Percentiles rank a stretch among this genome's conserved stretches.
Evolutionary conservation across 306 rosid genomes (phyloP).

Genomic region (Rosa lucieae): DNA sequence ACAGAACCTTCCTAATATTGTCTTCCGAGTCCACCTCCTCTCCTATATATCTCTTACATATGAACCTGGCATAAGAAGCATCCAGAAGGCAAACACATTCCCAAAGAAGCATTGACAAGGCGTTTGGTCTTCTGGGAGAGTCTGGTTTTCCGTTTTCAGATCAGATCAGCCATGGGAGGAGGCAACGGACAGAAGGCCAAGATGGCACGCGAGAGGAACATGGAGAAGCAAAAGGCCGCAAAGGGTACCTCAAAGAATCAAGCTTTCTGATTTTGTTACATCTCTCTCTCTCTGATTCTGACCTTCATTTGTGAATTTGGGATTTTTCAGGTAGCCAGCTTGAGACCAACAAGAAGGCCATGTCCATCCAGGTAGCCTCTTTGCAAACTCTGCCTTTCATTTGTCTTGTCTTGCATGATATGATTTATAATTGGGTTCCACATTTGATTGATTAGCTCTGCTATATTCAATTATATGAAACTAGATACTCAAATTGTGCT

Average conservation of each 20-base stretch:
- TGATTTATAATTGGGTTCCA: not conserved
- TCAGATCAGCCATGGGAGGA: slow-evolving; percentile 67
- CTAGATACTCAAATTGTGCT: not conserved
- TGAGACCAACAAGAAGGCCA: slow-evolving; percentile 73
- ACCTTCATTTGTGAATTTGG: not conserved
- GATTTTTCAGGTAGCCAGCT: slow-evolving; percentile 64
- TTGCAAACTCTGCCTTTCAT: not conserved
- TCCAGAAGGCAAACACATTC: not conserved
- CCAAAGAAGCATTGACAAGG: not conserved
- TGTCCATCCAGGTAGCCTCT: slow-evolving; percentile 63
- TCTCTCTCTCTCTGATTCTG: slow-evolving; percentile 2
- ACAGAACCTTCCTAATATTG: not conserved
- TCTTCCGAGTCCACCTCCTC: not conserved
- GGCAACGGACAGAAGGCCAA: slow-evolving; percentile 86
- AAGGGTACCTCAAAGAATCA: slow-evolving; percentile 41
- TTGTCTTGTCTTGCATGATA: not conserved
- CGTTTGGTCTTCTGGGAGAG: not conserved
- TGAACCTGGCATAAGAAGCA: not conserved
- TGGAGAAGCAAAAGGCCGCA: slow-evolving; percentile 59
- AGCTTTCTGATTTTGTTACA: not conserved
- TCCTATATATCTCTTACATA: too few species aligned
- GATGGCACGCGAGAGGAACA: slow-evolving; percentile 84
- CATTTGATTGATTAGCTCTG: not conserved
- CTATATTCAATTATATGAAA: not conserved
- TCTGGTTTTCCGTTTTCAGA: not conserved